Conservation (phyloP, 768 basidiomycete species). For the Termitomyces sp. region DNA sequence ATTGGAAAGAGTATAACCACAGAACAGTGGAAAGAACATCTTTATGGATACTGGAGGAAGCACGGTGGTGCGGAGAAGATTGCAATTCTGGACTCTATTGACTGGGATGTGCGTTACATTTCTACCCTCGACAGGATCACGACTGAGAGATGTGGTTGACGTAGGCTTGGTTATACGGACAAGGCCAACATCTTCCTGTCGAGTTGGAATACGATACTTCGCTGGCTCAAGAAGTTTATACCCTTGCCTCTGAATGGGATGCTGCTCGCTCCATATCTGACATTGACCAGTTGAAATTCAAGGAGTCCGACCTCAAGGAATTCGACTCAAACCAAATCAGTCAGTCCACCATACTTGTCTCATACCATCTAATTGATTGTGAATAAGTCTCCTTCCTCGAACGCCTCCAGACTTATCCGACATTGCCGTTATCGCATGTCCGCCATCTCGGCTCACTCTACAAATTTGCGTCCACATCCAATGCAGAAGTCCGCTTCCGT, state of each 20-base stretch:
- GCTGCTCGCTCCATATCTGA: constrained; percentile 44
- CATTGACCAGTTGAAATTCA: constrained; percentile 47
- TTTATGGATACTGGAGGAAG: constrained; percentile 63
- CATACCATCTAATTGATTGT: not conserved
- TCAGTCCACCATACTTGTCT: constrained; percentile 22
- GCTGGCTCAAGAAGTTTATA: constrained; percentile 64
- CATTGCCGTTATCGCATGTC: constrained; percentile 58
- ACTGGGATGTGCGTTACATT: constrained; percentile 62
- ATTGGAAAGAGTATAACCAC: constrained; percentile 82
- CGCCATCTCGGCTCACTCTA: constrained; percentile 55
- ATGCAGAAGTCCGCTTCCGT: constrained; percentile 72
- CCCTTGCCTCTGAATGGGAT: constrained; percentile 73
- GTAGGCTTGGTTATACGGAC: constrained; percentile 80
- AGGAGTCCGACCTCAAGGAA: constrained; percentile 46
- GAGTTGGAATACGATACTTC: constrained; percentile 70
- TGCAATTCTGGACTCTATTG: constrained; percentile 58
- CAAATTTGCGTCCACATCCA: constrained; percentile 42
- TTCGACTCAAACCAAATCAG: constrained; percentile 78
- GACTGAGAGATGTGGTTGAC: not conserved
- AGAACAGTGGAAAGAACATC: constrained; percentile 74
- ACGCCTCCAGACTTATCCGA: constrained; percentile 54
- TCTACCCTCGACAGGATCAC: not conserved
- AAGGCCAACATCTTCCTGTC: constrained; percentile 68
- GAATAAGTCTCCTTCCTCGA: constrained; percentile 79
- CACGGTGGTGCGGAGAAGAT: constrained; percentile 57